phyloP scores from a whole-genome alignment of 805 yeast genomes.

The Ogataea philodendri region DNA sequence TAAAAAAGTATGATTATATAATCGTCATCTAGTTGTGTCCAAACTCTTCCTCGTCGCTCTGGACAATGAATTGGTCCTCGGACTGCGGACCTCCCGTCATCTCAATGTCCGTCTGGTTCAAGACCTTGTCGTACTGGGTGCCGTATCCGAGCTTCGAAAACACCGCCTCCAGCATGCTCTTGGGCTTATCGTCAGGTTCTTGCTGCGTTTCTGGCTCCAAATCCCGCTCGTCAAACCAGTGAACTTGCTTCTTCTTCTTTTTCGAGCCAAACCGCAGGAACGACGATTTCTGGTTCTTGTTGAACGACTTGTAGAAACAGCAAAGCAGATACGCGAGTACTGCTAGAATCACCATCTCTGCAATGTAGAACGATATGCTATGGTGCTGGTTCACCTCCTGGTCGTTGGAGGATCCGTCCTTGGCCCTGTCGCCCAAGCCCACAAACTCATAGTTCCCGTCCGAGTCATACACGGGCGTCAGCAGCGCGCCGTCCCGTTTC shows the following conservation, averaged over 20 bases:
- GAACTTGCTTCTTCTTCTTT: conserved; percentile 35
- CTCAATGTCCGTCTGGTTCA: conserved; percentile 38
- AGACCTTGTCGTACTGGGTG: conserved; percentile 34
- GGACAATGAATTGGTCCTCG: conserved; percentile 45
- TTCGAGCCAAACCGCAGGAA: conserved; percentile 23
- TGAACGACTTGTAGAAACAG: conserved; percentile 26
- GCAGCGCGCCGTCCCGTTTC: conserved; percentile 20
- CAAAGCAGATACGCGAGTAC: conserved; percentile 24
- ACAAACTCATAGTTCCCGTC: conserved; percentile 6
- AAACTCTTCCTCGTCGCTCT: conserved; percentile 45
- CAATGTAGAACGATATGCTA: conserved; percentile 23
- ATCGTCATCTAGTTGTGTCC: conserved; percentile 8
- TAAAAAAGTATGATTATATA: conserved; percentile 1
- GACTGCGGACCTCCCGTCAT: conserved; percentile 38
- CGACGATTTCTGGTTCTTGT: conserved; percentile 21
- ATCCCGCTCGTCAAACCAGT: conserved; percentile 32
- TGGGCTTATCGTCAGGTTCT: conserved; percentile 2
- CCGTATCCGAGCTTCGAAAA: conserved; percentile 38
- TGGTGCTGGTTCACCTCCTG: conserved; percentile 2
- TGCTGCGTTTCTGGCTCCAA: conserved; percentile 4
- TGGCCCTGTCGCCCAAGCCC: conserved; percentile 10
- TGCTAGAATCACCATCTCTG: conserved; percentile 24
- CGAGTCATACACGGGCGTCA: conserved; percentile 30
- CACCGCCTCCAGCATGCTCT: conserved; percentile 21
- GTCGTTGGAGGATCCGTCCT: conserved; percentile 4